Evolutionary conservation across 257 asterid genomes (phyloP), one percentile per base, ranked within the genome.

Genomic region (Rubia yunnanensis): DNA sequence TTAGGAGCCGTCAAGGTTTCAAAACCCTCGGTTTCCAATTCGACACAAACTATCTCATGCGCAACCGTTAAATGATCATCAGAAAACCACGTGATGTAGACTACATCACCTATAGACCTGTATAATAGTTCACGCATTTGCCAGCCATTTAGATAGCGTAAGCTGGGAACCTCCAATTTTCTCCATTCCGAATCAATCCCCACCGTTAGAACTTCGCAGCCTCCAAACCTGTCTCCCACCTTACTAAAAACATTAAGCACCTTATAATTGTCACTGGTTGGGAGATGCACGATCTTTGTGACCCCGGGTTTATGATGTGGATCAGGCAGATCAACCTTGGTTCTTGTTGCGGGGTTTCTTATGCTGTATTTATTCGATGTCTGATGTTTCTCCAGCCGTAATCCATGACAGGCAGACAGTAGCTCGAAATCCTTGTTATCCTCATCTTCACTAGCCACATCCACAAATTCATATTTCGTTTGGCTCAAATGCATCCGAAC

Each of bases 151-250:
- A 63, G 15, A 50, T 55, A 2, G 26, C 28, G 30, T 13, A 54
- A 55, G 27, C 57, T 36, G 63, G 78, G 63, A 74, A 70, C 10
- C 22, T 30, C 30, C 65, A 14, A 7, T 9, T 38, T 30, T 71
- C 68, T 74, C 87, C 87, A 81, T 3, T 32, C 28, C 49, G 15
- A 13, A 14, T 66, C 55, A 9, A 20, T 39, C 8, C 83, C 80
- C 5, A 72, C 38, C 10, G 72, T 72, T 0, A 78, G 24, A 31
- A 78, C 44, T 66, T 53, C 23, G 36, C 70, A 66, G 34, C 63
- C 63, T 52, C 63, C 70, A 7, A 13, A 3, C 41, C 4, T 7
- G 10, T 3, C 7, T 44, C 39, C 27, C 18, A 36, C 24, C 35
- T 35, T 32, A 23, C 52, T n/a, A 35, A 22, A 34, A 24, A 35